These are phyloP conservation scores for Saturnispora diversa DNA, from an alignment of 805 yeast species.

Conservation along the genomic window DNA sequence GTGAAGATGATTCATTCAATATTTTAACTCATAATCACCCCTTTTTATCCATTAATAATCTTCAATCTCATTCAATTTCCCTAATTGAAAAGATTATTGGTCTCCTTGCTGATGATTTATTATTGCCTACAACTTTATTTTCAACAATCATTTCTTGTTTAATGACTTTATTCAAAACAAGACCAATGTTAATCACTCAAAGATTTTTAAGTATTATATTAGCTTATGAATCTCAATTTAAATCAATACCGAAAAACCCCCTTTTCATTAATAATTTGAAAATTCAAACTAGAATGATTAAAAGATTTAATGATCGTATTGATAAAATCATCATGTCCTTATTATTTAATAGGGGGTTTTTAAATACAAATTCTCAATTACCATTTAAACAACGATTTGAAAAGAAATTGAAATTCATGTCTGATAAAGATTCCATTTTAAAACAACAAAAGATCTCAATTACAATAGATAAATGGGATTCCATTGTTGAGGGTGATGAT, in stretches of 20 bases:
- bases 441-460: conserved; percentile 25
- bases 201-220: conserved; percentile 53
- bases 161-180: conserved; percentile 52
- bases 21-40: conserved; percentile 43
- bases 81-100: conserved; percentile 58
- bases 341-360: conserved; percentile 28
- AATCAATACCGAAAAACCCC: conserved; percentile 40
- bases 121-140: conserved; percentile 48
- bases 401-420: conserved; percentile 27
- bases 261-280: conserved; percentile 5
- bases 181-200: conserved; percentile 49
- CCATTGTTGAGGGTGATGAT: conserved; percentile 35
- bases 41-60: conserved; percentile 38
- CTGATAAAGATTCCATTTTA: conserved; percentile 23
- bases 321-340: conserved; percentile 29
- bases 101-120: conserved; percentile 46
- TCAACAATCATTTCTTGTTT: conserved; percentile 63
- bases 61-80: conserved; percentile 67
- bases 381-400: conserved; percentile 27
- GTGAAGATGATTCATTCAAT: conserved; percentile 1
- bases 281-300: conserved; percentile 25
- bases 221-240: conserved; percentile 50
- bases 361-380: conserved; percentile 23
- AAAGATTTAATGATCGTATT: conserved; percentile 31
- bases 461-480: conserved; percentile 32